These are phyloP conservation scores for Verticillium dahliae DNA, from an alignment of 2,329 filamentous ascomycete species.

Conservation along the genomic window DNA sequence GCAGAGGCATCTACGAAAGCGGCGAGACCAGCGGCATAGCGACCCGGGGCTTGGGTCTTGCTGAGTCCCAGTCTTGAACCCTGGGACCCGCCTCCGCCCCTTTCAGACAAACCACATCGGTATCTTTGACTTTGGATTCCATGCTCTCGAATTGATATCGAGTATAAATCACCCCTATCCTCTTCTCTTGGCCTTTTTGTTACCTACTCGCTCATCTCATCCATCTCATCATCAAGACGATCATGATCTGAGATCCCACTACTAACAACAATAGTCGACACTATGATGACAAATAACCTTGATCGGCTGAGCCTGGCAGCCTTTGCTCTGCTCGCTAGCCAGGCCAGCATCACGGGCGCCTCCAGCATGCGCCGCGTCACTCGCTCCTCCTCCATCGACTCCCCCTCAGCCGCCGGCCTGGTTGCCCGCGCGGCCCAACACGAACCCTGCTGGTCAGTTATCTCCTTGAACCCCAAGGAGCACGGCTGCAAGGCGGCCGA, in stretches of 20 bases:
- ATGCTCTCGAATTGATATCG: neutral
- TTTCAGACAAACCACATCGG: neutral
- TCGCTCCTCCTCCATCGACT: neutral
- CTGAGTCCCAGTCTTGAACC: too few relatives aligned
- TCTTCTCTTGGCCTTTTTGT: neutral
- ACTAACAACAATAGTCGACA: neutral
- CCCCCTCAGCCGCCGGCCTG: neutral
- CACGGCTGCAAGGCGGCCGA: neutral
- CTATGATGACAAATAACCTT: neutral
- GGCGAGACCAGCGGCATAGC: neutral
- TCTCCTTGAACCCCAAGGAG: neutral
- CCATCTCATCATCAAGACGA: neutral
- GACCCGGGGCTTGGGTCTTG: neutral
- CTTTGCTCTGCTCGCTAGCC: neutral
- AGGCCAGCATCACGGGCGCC: neutral
- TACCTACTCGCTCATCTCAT: neutral
- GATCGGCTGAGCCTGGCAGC: neutral
- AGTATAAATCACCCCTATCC: neutral
- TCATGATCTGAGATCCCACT: neutral
- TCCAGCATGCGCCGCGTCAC: neutral
- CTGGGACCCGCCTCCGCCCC: neutral
- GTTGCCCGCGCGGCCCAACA: neutral
- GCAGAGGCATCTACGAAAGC: neutral
- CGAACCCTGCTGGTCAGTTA: neutral
- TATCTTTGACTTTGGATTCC: neutral